phyloP scores from a whole-genome alignment of 176 grass and related monocot species.

The Triticum monococcum region DNA sequence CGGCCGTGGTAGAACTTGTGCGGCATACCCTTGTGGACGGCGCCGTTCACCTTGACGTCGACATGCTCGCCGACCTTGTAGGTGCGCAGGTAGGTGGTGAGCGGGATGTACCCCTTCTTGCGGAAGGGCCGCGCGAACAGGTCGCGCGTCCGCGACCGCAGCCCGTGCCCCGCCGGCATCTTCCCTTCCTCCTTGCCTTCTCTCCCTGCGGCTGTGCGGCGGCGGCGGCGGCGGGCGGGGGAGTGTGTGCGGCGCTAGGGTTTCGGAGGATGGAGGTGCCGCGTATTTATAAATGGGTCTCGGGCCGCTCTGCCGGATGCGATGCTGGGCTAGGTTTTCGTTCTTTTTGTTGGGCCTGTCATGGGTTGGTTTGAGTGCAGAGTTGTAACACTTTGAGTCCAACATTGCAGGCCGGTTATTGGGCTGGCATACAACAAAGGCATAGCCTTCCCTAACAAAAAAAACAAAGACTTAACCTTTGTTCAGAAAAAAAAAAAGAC shows the following conservation, averaged over 20 bases:
- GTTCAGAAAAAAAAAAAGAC: no score
- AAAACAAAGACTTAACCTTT: no score
- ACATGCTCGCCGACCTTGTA: conserved; percentile 93
- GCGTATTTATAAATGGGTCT: not conserved
- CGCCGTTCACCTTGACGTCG: conserved; percentile 90
- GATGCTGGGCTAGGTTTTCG: not conserved
- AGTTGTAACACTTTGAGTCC: no score
- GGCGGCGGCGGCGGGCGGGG: conserved; percentile 17
- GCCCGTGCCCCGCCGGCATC: conserved; percentile 87
- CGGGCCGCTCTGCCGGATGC: not conserved
- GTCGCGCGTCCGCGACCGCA: conserved; percentile 75
- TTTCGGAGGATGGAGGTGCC: not conserved
- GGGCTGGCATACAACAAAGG: no score
- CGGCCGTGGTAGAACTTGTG: conserved; percentile 97
- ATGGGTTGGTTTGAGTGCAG: not conserved
- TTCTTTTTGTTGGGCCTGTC: accelerated
- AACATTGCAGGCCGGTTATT: no score
- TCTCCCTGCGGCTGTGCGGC: conserved; percentile 1
- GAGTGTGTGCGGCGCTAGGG: conserved; percentile 36
- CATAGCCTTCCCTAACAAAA: no score
- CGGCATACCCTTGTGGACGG: conserved; percentile 91
- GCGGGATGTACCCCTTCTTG: conserved; percentile 84
- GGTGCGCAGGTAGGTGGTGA: conserved; percentile 79
- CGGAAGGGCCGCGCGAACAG: conserved; percentile 63
- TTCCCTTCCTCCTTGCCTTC: conserved; percentile 6